Evolutionary conservation across 768 basidiomycete genomes (phyloP).

Genomic region (Clavaria fumosa): DNA sequence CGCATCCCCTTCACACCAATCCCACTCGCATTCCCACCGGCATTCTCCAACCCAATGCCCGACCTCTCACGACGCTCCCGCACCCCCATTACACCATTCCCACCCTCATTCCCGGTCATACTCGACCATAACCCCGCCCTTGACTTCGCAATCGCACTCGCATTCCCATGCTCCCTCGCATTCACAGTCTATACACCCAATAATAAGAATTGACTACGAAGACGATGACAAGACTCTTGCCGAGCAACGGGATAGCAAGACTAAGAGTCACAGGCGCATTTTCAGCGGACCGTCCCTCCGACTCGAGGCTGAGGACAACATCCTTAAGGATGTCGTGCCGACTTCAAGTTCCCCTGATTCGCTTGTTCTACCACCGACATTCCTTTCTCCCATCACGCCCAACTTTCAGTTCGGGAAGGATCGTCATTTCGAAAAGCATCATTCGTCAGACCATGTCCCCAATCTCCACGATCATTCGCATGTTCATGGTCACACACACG

Average conservation of each 20-base stretch:
- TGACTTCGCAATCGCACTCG: too few relatives aligned
- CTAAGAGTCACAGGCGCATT: slow-evolving; percentile 13
- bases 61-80: slow-evolving; percentile 9
- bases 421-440: slow-evolving; percentile 25
- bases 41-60: slow-evolving; percentile 10
- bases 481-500: slow-evolving; percentile 31
- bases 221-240: not conserved
- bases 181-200: not conserved
- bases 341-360: slow-evolving; percentile 13
- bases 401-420: slow-evolving; percentile 32
- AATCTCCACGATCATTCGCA: slow-evolving; percentile 39
- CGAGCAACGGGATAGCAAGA: not conserved
- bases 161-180: slow-evolving; percentile 13
- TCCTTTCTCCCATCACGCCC: slow-evolving; percentile 49
- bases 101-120: slow-evolving; percentile 10
- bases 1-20: slow-evolving; percentile 12
- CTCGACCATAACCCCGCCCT: too few relatives aligned
- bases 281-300: slow-evolving; percentile 28
- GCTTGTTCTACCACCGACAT: slow-evolving; percentile 11
- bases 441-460: slow-evolving; percentile 22
- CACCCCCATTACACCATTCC: slow-evolving; percentile 11
- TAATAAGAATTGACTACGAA: not conserved
- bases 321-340: slow-evolving; percentile 8
- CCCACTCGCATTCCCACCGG: slow-evolving; percentile 10
- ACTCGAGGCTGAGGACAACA: slow-evolving; percentile 15